Evolutionary conservation across 106 monocot genomes (phyloP).

Genomic region (Vanilla planifolia): DNA sequence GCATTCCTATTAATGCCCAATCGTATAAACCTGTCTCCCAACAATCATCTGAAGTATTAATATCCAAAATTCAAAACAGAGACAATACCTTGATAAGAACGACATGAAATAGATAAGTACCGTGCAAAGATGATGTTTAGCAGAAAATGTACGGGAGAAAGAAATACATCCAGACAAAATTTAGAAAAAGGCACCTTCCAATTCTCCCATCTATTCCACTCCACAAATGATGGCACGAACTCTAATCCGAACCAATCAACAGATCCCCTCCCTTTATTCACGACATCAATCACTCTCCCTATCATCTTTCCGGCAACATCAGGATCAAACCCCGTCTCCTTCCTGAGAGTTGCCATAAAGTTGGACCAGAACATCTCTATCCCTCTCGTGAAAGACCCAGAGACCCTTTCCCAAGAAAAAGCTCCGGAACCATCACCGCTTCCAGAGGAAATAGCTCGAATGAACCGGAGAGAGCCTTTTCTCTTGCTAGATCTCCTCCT

Average conservation of each 20-base stretch:
- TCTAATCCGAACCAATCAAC: constrained; percentile 28
- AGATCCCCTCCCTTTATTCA: constrained; percentile 15
- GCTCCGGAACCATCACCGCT: constrained; percentile 15
- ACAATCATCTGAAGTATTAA: too few species aligned
- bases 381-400: constrained; percentile 29
- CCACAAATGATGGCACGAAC: constrained; percentile 30
- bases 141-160: not conserved
- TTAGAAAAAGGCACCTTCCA: constrained; percentile 52
- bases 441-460: constrained; percentile 26
- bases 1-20: too few species aligned
- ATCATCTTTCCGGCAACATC: constrained; percentile 14
- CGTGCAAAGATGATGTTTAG: not conserved
- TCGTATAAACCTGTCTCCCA: too few species aligned
- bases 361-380: constrained; percentile 35
- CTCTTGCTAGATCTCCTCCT: not conserved
- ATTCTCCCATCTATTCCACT: constrained; percentile 72
- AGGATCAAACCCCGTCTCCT: constrained; percentile 58
- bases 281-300: constrained; percentile 11
- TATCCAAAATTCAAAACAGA: not conserved
- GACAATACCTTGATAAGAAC: not conserved
- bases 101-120: not conserved
- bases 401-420: constrained; percentile 43
- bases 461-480: not conserved
- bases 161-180: too few species aligned
- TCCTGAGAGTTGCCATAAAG: constrained; percentile 31